phyloP scores from a whole-genome alignment of 202 grass and related monocot species.

The Setaria italica region DNA sequence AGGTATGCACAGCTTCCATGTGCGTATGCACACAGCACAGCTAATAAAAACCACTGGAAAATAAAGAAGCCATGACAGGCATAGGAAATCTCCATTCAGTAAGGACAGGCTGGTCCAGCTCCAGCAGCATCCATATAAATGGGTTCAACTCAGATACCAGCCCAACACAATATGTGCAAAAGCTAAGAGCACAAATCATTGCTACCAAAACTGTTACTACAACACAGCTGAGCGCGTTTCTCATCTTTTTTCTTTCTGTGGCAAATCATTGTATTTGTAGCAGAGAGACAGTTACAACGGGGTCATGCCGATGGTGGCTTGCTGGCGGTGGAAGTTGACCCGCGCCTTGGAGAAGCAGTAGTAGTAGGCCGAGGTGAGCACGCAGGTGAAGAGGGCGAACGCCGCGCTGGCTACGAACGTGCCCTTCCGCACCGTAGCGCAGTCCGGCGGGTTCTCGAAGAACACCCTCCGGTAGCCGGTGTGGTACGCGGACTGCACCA shows the following conservation, averaged over 20 bases:
- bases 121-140: neutral
- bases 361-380: slow-evolving; percentile 80
- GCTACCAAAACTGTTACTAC: slow-evolving; percentile 40
- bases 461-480: slow-evolving; percentile 69
- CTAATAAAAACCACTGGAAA: slow-evolving; percentile 3
- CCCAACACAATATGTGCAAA: slow-evolving; percentile 21
- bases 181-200: neutral
- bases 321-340: slow-evolving; percentile 34
- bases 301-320: slow-evolving; percentile 70
- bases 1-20: neutral
- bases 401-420: slow-evolving; percentile 81
- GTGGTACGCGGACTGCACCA: slow-evolving; percentile 84
- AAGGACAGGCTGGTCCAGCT: too few species aligned
- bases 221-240: neutral
- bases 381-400: slow-evolving; percentile 76
- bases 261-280: slow-evolving; percentile 25
- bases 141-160: neutral
- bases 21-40: neutral
- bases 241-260: neutral
- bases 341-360: slow-evolving; percentile 68
- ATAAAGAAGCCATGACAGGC: neutral
- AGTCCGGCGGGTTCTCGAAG: slow-evolving; percentile 63
- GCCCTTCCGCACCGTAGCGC: slow-evolving; percentile 65
- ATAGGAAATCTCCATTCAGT: neutral
- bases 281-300: slow-evolving; percentile 34